These are phyloP conservation scores for Lagerstroemia speciosa DNA, from an alignment of 345 rosid genomes.

Conservation along the genomic window DNA sequence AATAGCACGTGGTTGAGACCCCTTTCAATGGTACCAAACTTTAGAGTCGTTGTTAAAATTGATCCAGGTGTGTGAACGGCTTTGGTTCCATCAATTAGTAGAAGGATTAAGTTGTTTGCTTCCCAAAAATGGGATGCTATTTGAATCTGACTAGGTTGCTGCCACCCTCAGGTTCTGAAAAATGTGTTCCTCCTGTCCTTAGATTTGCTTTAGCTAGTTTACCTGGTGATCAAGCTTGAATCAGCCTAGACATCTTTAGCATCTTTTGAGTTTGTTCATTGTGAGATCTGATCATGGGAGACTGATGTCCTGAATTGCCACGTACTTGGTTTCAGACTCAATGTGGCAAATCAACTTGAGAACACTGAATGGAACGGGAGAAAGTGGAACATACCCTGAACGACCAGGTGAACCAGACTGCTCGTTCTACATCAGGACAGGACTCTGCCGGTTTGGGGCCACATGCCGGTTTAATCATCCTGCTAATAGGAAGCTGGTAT, in stretches of 20 bases:
- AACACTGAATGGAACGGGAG: slow-evolving; percentile 48
- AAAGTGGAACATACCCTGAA: slow-evolving; percentile 68
- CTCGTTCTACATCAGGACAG: slow-evolving; percentile 93
- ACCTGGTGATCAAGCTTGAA: neutral
- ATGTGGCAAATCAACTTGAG: slow-evolving; percentile 88
- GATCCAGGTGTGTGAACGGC: neutral
- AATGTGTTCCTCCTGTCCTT: too few species aligned
- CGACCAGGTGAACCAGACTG: slow-evolving; percentile 95
- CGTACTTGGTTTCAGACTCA: slow-evolving; percentile 41
- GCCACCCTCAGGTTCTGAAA: too few species aligned
- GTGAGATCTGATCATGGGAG: neutral
- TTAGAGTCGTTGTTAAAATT: neutral
- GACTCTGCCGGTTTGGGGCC: slow-evolving; percentile 86
- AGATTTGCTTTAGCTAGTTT: neutral
- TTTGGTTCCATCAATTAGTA: too few species aligned
- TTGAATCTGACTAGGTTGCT: neutral
- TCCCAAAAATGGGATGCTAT: neutral
- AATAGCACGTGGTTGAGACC: neutral
- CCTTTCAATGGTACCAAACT: neutral
- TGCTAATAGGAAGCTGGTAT: slow-evolving; percentile 90
- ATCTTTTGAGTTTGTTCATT: neutral
- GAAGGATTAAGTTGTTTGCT: neutral
- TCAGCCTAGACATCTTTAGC: neutral
- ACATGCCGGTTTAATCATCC: slow-evolving; percentile 68
- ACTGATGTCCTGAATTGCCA: slow-evolving; percentile 19